phyloP scores from a whole-genome alignment of 2,329 filamentous ascomycete genomes.

The Raffaelea ambrosiae region DNA sequence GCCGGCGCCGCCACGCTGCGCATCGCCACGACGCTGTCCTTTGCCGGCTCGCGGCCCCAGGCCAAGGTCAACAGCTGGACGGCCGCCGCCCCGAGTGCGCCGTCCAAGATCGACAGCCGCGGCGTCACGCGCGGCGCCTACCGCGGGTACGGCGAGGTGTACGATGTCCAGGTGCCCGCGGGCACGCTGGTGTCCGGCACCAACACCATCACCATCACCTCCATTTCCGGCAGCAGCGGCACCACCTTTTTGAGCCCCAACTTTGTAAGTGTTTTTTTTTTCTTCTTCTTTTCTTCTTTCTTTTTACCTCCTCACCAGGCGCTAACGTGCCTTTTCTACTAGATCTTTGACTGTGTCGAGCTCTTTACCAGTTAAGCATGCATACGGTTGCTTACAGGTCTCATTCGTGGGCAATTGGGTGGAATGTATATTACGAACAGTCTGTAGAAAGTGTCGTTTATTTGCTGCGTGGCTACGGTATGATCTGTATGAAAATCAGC shows the following conservation, averaged over 20 bases:
- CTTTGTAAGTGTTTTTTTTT: background rate
- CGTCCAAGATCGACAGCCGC: background rate
- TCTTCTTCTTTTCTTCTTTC: background rate
- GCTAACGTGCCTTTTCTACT: background rate
- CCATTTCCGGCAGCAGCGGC: background rate
- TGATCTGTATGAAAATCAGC: no score
- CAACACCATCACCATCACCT: background rate
- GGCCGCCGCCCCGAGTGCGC: background rate
- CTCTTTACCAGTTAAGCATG: background rate
- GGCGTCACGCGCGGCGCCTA: background rate
- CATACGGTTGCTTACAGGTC: no score
- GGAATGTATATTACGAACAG: no score
- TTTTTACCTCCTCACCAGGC: no score
- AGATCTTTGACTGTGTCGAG: background rate
- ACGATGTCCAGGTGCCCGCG: background rate
- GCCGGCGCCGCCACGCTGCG: background rate
- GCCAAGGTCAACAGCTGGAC: background rate
- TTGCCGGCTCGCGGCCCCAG: background rate
- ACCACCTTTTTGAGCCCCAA: background rate
- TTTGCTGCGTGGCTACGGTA: no score
- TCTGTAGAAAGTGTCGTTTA: no score
- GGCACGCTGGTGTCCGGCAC: background rate
- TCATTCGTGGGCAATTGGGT: no score
- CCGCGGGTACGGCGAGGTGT: background rate
- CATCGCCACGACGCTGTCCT: background rate